These are phyloP conservation scores for Kodamaea plutei DNA, from an alignment of 1,139 yeast genomes.

Conservation along the genomic window DNA sequence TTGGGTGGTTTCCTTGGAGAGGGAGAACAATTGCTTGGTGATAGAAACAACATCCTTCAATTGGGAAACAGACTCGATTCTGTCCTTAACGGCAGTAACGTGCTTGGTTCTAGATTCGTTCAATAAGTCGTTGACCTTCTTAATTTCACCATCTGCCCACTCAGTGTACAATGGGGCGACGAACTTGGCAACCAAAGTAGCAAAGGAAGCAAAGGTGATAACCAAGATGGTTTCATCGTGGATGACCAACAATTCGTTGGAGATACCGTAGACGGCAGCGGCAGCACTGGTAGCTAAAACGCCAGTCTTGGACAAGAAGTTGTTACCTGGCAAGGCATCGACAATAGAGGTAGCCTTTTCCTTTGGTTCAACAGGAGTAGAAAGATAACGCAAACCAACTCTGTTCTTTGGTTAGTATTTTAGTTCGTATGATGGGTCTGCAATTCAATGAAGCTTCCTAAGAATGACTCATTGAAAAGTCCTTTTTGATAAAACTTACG, in stretches of 20 bases:
- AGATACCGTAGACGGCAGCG: slow-evolving; percentile 88
- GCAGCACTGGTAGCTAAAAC: slow-evolving; percentile 93
- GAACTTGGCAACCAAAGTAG: slow-evolving; percentile 74
- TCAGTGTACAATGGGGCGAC: slow-evolving; percentile 93
- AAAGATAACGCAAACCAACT: slow-evolving; percentile 61
- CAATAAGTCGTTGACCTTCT: slow-evolving; percentile 75
- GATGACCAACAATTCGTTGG: slow-evolving; percentile 86
- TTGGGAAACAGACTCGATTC: slow-evolving; percentile 84
- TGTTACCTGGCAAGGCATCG: slow-evolving; percentile 92
- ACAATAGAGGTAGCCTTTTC: slow-evolving; percentile 86
- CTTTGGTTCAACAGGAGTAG: slow-evolving; percentile 78
- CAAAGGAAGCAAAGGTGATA: slow-evolving; percentile 73
- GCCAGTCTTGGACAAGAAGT: slow-evolving; percentile 86
- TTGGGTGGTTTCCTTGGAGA: slow-evolving; percentile 94
- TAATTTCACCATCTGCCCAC: slow-evolving; percentile 90
- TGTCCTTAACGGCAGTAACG: slow-evolving; percentile 85
- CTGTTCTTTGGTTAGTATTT: slow-evolving; percentile 28
- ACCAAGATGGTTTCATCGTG: slow-evolving; percentile 92
- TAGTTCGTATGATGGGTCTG: not conserved
- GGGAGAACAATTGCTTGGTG: slow-evolving; percentile 86
- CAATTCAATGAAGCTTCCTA: no score
- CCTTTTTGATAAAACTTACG: slow-evolving; percentile 28
- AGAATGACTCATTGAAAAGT: no score
- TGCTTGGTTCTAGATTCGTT: slow-evolving; percentile 88
- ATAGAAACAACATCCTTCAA: slow-evolving; percentile 89